Base-by-base conservation (phyloP, 2,329 filamentous ascomycete species). In the Davidsoniella neocaledoniae region DNA sequence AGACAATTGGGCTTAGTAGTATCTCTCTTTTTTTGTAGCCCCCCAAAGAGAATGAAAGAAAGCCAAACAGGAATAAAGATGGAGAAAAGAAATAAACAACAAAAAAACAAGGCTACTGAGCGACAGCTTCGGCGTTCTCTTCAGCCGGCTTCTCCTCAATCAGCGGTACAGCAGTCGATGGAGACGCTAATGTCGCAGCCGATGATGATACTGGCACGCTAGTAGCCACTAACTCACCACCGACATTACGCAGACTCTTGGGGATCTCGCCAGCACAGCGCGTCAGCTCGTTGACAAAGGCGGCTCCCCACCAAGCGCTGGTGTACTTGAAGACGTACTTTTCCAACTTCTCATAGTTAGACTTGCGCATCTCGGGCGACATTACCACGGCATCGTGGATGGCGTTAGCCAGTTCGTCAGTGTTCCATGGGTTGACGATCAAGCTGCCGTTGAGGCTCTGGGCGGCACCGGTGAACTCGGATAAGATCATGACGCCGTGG, bases 381-480 rank as follows among this genome's bases (percentile, higher is more conserved):
- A 96, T 95, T 49, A 88, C 94, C 41, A 96, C 87, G n/a, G 90
- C 86, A 56, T 94, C 87, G 64, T 95, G 84, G 57, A 96, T 88
- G 5, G 88, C 86, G 58, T 87, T 85, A 39, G 90, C 88, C 37
- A 96, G 71, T 64, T 96, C 90, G 61, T 95, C 88, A 0, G 88
- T 95, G 63, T 96, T 96, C 91, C 91, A 98, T 1, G 91, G 91
- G 65, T 98, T 98, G 60, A 96, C 86, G 49, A 96, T 88, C 47
- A 96, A 72, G 57, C 85, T 87, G 54, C 90, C 90, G 57, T 94
- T 95, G 52, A 98, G 73, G 55, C 84, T 91, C 66, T 96, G 91
- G 0, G 91, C 90, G 6, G 91, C 91, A 41, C 91, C 91, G 0
- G 91, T 88, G 61, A 98, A 96, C 63, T 98, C 91, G 44, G 88